These are phyloP conservation scores for Cyclanthera cordifolia DNA, from an alignment of 306 rosid genomes.

Conservation along the genomic window DNA sequence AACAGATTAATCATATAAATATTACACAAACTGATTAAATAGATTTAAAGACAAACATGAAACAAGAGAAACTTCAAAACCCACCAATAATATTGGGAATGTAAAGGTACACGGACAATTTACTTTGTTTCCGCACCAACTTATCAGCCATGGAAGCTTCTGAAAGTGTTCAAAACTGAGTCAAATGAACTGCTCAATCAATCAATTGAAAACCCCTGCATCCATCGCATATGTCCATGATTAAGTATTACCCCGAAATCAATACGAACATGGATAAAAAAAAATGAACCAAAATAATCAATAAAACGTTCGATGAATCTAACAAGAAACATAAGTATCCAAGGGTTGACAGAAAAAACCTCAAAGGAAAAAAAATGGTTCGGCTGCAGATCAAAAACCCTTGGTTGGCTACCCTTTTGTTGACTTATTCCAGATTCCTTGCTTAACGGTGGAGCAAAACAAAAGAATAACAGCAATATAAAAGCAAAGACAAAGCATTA, in stretches of 20 bases:
- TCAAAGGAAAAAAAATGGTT: background rate
- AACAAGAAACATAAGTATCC: background rate
- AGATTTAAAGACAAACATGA: background rate
- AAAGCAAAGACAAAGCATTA: background rate
- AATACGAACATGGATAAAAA: background rate
- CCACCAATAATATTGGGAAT: conserved; percentile 84
- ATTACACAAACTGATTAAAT: background rate
- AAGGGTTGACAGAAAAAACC: conserved; percentile 1
- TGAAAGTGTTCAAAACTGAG: conserved; percentile 21
- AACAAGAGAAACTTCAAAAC: conserved; percentile 20
- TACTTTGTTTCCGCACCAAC: conserved; percentile 37
- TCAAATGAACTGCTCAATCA: conserved; percentile 9
- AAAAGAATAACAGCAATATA: conserved; percentile 6
- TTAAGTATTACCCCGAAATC: background rate
- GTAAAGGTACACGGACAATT: conserved; percentile 71
- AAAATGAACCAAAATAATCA: background rate
- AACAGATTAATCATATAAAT: background rate
- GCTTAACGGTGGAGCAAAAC: background rate
- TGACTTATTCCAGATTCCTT: background rate
- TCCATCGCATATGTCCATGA: background rate
- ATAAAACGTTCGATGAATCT: background rate
- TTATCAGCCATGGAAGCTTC: conserved; percentile 60
- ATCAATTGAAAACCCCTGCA: conserved; percentile 3
- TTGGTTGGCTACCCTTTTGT: background rate
- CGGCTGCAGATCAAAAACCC: conserved; percentile 8